Evolutionary conservation across 179 eudicot species (phyloP).

Genomic region (Pouteria campechiana): DNA sequence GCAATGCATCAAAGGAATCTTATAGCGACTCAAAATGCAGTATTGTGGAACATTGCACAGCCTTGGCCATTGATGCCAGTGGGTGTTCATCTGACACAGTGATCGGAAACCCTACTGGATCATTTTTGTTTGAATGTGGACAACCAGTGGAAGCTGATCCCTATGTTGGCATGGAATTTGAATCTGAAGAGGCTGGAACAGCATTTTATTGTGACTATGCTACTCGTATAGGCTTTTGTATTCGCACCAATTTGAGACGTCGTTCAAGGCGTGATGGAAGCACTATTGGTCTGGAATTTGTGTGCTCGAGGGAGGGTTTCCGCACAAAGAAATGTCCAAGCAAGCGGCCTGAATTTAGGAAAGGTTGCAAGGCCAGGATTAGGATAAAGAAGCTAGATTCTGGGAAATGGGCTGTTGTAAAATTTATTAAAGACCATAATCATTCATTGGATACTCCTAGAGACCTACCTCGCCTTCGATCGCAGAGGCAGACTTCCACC

Average conservation of each 20-base stretch:
- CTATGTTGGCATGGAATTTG: conserved; percentile 32
- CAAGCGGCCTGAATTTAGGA: conserved; percentile 13
- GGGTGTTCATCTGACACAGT: too few species aligned
- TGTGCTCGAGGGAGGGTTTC: conserved; percentile 35
- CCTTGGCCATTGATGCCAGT: too few species aligned
- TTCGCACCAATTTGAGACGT: conserved; percentile 29
- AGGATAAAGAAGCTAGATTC: conserved; percentile 4
- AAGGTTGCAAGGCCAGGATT: conserved; percentile 8
- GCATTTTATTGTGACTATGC: conserved; percentile 27
- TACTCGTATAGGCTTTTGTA: conserved; percentile 24
- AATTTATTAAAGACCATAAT: too few species aligned
- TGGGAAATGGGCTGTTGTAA: conserved; percentile 8
- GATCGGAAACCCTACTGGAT: too few species aligned
- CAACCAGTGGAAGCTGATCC: conserved; percentile 13
- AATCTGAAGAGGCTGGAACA: conserved; percentile 36
- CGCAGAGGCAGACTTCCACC: too few species aligned
- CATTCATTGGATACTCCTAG: too few species aligned
- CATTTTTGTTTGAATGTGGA: too few species aligned
- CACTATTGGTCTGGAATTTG: conserved; percentile 25
- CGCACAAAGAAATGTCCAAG: conserved; percentile 17
- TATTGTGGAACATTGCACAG: too few species aligned
- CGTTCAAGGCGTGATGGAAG: conserved; percentile 24
- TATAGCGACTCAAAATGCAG: too few species aligned
- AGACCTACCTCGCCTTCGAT: too few species aligned
- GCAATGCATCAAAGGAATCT: too few species aligned